Conservation (phyloP, 129 eudicot species). For the Arctium minus region DNA sequence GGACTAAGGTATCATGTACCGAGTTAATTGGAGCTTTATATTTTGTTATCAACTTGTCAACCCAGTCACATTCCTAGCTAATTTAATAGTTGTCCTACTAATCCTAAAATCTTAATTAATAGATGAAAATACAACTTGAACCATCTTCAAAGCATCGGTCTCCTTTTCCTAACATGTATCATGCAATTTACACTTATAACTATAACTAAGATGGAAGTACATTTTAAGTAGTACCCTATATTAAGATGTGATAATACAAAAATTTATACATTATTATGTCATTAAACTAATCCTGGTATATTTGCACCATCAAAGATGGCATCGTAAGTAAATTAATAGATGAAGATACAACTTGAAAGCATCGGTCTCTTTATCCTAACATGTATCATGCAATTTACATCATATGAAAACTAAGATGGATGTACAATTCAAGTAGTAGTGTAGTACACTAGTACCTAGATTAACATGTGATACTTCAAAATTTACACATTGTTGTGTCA, state of each 20-base stretch:
- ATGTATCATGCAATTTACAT: neutral
- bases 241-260: neutral
- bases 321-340: neutral
- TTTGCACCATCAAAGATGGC: neutral
- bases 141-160: neutral
- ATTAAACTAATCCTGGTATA: neutral
- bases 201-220: neutral
- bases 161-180: neutral
- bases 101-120: neutral
- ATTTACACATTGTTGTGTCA: neutral
- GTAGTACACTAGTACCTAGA: neutral
- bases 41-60: neutral
- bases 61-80: neutral
- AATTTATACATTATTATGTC: neutral
- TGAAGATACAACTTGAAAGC: neutral
- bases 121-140: neutral
- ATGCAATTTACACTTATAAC: neutral
- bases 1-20: neutral
- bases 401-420: neutral
- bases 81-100: neutral
- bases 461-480: neutral
- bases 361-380: neutral
- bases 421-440: neutral
- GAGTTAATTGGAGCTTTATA: neutral
- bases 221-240: neutral